Percentiles rank a stretch among this genome's conserved stretches.
These are phyloP conservation scores for Scedosporium dehoogii DNA, from an alignment of 2,329 filamentous ascomycete species.

Conservation along the genomic window DNA sequence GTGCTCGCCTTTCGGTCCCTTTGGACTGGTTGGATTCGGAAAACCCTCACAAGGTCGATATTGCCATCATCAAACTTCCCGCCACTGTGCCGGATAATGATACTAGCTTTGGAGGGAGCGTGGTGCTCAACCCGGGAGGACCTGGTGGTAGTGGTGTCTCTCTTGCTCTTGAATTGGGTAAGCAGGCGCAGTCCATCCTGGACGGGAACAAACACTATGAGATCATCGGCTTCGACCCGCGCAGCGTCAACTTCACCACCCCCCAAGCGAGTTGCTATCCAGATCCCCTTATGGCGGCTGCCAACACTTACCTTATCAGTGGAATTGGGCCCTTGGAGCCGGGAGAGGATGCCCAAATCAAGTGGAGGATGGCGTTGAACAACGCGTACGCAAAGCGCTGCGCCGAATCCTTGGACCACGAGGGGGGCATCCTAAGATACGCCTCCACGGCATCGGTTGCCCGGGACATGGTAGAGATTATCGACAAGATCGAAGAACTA, in stretches of 20 bases:
- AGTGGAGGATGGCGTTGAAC: slow-evolving; percentile 10
- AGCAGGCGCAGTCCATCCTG: slow-evolving; percentile 16
- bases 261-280: slow-evolving; percentile 29
- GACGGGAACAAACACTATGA: slow-evolving; percentile 27
- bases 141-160: slow-evolving; percentile 30
- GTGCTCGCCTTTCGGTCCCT: slow-evolving; percentile 31
- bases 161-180: slow-evolving; percentile 16
- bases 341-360: slow-evolving; percentile 11
- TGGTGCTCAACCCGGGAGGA: slow-evolving; percentile 35
- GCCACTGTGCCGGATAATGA: slow-evolving; percentile 26
- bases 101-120: slow-evolving; percentile 28
- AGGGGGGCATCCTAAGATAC: slow-evolving; percentile 21
- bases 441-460: slow-evolving; percentile 28
- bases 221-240: slow-evolving; percentile 33
- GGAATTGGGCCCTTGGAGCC: slow-evolving; percentile 18
- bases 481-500: slow-evolving; percentile 29
- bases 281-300: slow-evolving; percentile 18
- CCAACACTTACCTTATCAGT: slow-evolving; percentile 18
- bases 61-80: slow-evolving; percentile 31
- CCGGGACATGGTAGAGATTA: slow-evolving; percentile 32
- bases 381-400: slow-evolving; percentile 21
- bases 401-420: slow-evolving; percentile 7
- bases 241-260: slow-evolving; percentile 26
- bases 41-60: slow-evolving; percentile 20
- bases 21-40: slow-evolving; percentile 28